Evolutionary conservation across 495 filamentous ascomycete species (phyloP).

Genomic region (Saxophila tyrrhenica): DNA sequence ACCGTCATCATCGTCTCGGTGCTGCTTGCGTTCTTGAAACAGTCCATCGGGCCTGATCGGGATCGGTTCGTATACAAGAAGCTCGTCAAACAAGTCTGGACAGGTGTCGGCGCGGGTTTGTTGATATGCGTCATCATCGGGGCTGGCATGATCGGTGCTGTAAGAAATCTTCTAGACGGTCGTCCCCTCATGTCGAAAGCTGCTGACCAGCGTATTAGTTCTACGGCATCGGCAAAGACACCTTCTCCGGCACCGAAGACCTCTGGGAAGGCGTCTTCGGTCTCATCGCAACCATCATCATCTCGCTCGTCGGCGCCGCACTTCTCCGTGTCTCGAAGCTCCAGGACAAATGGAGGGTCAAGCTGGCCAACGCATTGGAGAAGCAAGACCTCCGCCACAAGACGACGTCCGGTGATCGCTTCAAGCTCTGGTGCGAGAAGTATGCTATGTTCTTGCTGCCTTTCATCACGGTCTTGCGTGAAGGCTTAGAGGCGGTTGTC

Average conservation of each 20-base stretch:
- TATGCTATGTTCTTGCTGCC: constrained; percentile 75
- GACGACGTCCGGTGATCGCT: constrained; percentile 22
- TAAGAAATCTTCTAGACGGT: too few species aligned
- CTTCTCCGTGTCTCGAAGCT: constrained; percentile 74
- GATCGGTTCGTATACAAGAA: constrained; percentile 51
- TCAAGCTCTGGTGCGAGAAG: constrained; percentile 59
- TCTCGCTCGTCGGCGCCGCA: constrained; percentile 66
- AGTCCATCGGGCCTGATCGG: constrained; percentile 52
- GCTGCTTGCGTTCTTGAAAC: constrained; percentile 69
- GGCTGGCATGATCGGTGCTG: constrained; percentile 60
- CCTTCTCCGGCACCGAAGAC: constrained; percentile 54
- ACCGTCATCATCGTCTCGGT: constrained; percentile 73
- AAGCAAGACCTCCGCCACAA: constrained; percentile 33
- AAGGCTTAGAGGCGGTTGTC: constrained; percentile 71
- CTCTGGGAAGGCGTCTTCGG: constrained; percentile 71
- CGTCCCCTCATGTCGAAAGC: too few species aligned
- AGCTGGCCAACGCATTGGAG: constrained; percentile 58
- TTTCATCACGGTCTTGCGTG: constrained; percentile 71
- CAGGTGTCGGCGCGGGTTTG: constrained; percentile 52
- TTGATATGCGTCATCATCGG: constrained; percentile 57
- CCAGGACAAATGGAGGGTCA: constrained; percentile 73
- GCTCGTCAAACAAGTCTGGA: constrained; percentile 65
- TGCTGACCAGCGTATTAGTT: too few species aligned
- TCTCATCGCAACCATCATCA: constrained; percentile 61
- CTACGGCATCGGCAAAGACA: constrained; percentile 56